Conservation (phyloP, 2,329 filamentous ascomycete species). For the Ambrosiella beaveri region DNA sequence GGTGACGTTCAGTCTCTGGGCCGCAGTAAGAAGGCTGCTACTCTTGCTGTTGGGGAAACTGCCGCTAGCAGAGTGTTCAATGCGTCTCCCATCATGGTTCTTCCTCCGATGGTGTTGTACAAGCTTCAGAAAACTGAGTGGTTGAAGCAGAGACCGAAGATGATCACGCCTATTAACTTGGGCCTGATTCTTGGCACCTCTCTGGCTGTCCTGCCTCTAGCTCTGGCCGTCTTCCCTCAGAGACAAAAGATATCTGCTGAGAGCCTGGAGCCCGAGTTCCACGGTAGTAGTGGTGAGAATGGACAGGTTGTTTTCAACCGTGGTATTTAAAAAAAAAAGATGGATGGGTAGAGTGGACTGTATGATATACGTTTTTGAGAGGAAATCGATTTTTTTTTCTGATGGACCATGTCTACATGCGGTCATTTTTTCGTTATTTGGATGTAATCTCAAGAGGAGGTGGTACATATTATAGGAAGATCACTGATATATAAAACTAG, state of each 20-base stretch:
- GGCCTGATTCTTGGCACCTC: constrained; percentile 75
- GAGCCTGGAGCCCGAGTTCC: constrained; percentile 72
- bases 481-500: no score
- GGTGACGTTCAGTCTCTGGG: constrained; percentile 56
- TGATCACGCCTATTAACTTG: constrained; percentile 66
- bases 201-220: constrained; percentile 74
- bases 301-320: constrained; percentile 93
- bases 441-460: no score
- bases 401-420: no score
- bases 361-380: background rate
- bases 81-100: constrained; percentile 89
- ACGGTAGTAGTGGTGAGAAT: constrained; percentile 56
- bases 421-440: no score
- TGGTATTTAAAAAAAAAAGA: constrained; percentile 46
- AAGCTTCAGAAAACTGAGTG: constrained; percentile 68
- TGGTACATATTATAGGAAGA: no score
- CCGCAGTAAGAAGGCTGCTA: constrained; percentile 74
- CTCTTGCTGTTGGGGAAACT: constrained; percentile 80
- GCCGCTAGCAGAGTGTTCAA: constrained; percentile 84
- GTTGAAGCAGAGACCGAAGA: constrained; percentile 57
- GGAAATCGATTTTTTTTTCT: background rate
- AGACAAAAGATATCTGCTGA: constrained; percentile 63
- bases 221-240: constrained; percentile 83
- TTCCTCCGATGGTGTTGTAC: constrained; percentile 75
- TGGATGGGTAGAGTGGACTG: background rate